Conservation (phyloP, 2,329 filamentous ascomycete species). For the Xylariaceae sp. region DNA sequence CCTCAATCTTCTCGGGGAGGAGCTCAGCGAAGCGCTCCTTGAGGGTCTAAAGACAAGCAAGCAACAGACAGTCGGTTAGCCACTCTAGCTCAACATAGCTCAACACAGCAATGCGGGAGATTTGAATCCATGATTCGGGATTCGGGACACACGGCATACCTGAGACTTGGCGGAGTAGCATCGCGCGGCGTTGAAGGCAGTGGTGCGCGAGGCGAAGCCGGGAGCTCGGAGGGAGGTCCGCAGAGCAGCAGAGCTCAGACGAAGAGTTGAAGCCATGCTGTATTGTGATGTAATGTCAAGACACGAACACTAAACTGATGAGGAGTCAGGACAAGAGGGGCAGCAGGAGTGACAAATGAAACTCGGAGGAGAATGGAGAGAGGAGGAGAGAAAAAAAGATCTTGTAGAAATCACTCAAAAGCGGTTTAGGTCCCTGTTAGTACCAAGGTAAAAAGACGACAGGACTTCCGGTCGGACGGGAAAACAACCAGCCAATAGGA, state of each 20-base stretch:
- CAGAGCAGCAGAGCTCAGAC: slow-evolving; percentile 75
- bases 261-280: slow-evolving; percentile 78
- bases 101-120: slow-evolving; percentile 10
- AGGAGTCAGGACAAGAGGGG: not conserved
- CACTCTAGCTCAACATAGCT: slow-evolving; percentile 1
- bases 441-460: slow-evolving; percentile 9
- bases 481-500: slow-evolving; percentile 17
- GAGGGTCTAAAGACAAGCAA: slow-evolving; percentile 59
- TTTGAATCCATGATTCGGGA: slow-evolving; percentile 1
- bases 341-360: slow-evolving; percentile 8
- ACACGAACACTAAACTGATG: not conserved
- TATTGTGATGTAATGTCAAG: not conserved
- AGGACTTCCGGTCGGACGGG: slow-evolving; percentile 19
- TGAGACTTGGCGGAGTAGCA: slow-evolving; percentile 88
- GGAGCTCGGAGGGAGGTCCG: slow-evolving; percentile 67
- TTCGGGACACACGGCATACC: slow-evolving; percentile 46
- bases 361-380: slow-evolving; percentile 12
- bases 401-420: slow-evolving; percentile 23
- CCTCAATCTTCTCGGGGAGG: slow-evolving; percentile 92
- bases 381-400: slow-evolving; percentile 16
- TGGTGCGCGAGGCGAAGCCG: slow-evolving; percentile 61
- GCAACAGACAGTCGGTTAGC: slow-evolving; percentile 26
- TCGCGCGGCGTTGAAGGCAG: slow-evolving; percentile 76
- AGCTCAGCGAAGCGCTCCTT: slow-evolving; percentile 98
- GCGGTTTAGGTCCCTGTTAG: slow-evolving; percentile 1